Percentiles rank a stretch among this genome's conserved stretches.
phyloP scores from a whole-genome alignment of 495 filamentous ascomycete species.

The Neurospora tetraspora region DNA sequence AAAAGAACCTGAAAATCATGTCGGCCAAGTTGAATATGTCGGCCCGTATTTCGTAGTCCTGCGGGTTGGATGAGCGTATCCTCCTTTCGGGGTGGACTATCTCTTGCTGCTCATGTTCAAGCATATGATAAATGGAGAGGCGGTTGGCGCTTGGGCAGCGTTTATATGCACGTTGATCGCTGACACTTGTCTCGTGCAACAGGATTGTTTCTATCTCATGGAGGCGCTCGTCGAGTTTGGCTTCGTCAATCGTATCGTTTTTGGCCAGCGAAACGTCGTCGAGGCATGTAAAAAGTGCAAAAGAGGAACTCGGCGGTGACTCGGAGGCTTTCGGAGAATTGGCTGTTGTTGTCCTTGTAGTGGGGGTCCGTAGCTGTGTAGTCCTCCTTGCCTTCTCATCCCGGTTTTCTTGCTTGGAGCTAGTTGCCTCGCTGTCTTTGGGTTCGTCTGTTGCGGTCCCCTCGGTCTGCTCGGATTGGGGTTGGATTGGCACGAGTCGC shows the following conservation, averaged over 20 bases:
- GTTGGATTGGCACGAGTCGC: neutral
- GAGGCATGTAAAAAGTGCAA: conserved; percentile 3
- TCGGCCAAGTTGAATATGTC: conserved; percentile 24
- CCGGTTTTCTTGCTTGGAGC: neutral
- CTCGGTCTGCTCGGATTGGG: neutral
- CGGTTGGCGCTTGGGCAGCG: conserved; percentile 6
- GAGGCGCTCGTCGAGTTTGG: conserved; percentile 5
- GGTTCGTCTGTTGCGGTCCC: neutral
- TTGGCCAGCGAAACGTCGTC: neutral
- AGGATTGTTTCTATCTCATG: conserved; percentile 10
- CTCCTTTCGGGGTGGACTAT: neutral
- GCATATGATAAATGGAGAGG: neutral
- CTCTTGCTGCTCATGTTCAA: conserved; percentile 7
- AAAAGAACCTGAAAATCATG: conserved; percentile 25
- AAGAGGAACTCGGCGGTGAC: neutral
- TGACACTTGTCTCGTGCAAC: conserved; percentile 6
- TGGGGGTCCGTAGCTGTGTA: neutral
- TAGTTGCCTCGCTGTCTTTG: neutral
- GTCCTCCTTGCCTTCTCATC: neutral
- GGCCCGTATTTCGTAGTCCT: conserved; percentile 16
- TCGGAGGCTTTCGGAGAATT: neutral
- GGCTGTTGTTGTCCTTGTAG: neutral
- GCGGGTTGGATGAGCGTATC: neutral
- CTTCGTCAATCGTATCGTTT: neutral
- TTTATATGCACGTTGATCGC: conserved; percentile 8